phyloP scores from a whole-genome alignment of 2,329 filamentous ascomycete genomes.

The Ophiostoma triangulosporum region DNA sequence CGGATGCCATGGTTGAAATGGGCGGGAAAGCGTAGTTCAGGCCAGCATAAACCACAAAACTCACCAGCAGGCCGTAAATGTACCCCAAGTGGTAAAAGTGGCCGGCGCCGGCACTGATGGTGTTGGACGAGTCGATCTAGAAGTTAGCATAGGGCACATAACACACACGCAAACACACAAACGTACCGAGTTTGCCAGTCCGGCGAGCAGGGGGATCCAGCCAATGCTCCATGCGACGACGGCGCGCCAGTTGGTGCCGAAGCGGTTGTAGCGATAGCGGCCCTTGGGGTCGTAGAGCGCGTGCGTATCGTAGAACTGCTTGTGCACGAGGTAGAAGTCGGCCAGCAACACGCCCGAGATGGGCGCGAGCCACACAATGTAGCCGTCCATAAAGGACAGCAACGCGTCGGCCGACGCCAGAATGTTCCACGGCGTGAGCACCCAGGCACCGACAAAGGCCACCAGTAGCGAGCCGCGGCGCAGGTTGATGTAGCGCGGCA shows the following conservation, averaged over 20 bases:
- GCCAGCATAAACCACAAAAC: not conserved
- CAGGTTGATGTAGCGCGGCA: slow-evolving; percentile 24
- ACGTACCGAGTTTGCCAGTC: not conserved
- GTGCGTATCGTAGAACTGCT: slow-evolving; percentile 21
- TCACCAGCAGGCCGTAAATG: not conserved
- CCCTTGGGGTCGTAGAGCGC: slow-evolving; percentile 24
- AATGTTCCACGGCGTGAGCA: slow-evolving; percentile 14
- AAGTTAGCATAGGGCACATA: not conserved
- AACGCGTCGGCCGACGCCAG: slow-evolving; percentile 12
- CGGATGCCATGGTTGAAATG: not conserved
- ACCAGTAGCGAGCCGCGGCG: slow-evolving; percentile 18
- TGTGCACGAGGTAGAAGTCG: slow-evolving; percentile 27
- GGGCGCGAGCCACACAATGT: slow-evolving; percentile 14
- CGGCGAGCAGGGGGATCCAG: not conserved
- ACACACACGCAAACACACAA: too few relatives aligned
- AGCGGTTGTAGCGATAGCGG: slow-evolving; percentile 20
- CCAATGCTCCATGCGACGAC: not conserved
- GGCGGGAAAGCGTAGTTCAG: not conserved
- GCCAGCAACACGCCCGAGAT: slow-evolving; percentile 21
- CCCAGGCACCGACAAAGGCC: slow-evolving; percentile 17
- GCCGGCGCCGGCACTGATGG: not conserved
- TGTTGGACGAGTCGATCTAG: not conserved
- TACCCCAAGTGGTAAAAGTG: not conserved
- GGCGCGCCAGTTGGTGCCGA: slow-evolving; percentile 15
- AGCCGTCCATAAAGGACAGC: slow-evolving; percentile 13